phyloP scores from a whole-genome alignment of 129 eudicot species.

The Flaveria bidentis region DNA sequence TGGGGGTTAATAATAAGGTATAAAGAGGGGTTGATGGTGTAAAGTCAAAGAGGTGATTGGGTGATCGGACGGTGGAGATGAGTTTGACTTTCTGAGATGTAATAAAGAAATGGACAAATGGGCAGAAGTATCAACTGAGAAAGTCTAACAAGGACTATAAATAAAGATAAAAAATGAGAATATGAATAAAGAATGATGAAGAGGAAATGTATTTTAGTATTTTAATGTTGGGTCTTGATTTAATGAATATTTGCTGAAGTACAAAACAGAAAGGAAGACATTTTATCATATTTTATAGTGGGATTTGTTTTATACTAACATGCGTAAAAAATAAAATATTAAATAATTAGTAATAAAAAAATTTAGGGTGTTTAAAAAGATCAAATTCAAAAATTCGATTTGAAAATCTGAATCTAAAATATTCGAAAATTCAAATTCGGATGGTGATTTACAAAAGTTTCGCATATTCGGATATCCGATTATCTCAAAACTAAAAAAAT shows the following conservation, averaged over 20 bases:
- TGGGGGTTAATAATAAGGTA: slow-evolving; percentile 3
- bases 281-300: no score
- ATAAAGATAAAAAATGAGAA: background rate
- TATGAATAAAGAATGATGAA: slow-evolving; percentile 13
- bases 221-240: slow-evolving; percentile 12
- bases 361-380: no score
- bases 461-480: no score
- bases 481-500: no score
- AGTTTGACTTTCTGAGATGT: slow-evolving; percentile 34
- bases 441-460: no score
- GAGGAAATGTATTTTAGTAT: background rate
- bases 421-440: no score
- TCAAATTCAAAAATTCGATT: no score
- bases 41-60: slow-evolving; percentile 31
- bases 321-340: no score
- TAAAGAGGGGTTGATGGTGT: background rate
- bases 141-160: slow-evolving; percentile 37
- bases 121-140: slow-evolving; percentile 27
- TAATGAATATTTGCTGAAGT: slow-evolving; percentile 4
- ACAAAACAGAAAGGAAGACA: no score
- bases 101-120: slow-evolving; percentile 36
- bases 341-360: no score
- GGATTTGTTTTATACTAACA: no score
- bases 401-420: no score
- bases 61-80: slow-evolving; percentile 32